Conservation (phyloP, 352 stramenopile genomes). For the Globisporangium megalacanthum region DNA sequence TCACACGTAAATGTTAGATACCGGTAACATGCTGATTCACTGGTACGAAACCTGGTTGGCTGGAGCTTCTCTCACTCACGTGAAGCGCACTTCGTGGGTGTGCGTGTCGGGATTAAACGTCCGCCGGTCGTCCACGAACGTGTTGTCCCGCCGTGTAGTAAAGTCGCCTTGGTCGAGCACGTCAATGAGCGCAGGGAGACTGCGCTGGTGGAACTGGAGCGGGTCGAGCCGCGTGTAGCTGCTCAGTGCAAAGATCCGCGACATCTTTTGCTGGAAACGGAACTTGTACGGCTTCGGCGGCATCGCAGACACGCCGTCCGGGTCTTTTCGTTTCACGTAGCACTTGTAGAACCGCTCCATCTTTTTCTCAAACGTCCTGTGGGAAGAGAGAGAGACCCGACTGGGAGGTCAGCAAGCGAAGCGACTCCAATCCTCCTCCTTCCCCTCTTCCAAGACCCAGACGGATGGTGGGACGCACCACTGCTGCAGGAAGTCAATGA, state of each 20-base stretch:
- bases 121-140: constrained; percentile 47
- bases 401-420: not conserved
- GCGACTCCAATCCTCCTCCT: not conserved
- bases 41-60: too few relatives aligned
- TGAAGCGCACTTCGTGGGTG: constrained; percentile 30
- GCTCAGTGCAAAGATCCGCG: constrained; percentile 77
- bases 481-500: constrained; percentile 91
- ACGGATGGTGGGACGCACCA: constrained; percentile 51
- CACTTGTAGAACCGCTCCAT: constrained; percentile 90
- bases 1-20: too few relatives aligned
- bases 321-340: constrained; percentile 82
- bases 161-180: constrained; percentile 78
- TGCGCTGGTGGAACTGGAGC: constrained; percentile 58
- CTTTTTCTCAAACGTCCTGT: constrained; percentile 87
- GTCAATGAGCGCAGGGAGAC: constrained; percentile 72
- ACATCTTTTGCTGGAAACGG: constrained; percentile 90
- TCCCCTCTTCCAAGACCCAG: too few relatives aligned
- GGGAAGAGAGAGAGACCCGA: not conserved
- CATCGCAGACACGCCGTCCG: constrained; percentile 82
- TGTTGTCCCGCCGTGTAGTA: constrained; percentile 43
- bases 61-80: constrained; percentile 16
- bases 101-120: constrained; percentile 36
- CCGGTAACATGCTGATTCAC: too few relatives aligned
- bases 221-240: constrained; percentile 58
- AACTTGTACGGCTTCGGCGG: constrained; percentile 89